A percentile compares a stretch with the other conserved stretches of the same genome.
Conservation (phyloP, 768 basidiomycete species). For the Boletellus emodensis region DNA sequence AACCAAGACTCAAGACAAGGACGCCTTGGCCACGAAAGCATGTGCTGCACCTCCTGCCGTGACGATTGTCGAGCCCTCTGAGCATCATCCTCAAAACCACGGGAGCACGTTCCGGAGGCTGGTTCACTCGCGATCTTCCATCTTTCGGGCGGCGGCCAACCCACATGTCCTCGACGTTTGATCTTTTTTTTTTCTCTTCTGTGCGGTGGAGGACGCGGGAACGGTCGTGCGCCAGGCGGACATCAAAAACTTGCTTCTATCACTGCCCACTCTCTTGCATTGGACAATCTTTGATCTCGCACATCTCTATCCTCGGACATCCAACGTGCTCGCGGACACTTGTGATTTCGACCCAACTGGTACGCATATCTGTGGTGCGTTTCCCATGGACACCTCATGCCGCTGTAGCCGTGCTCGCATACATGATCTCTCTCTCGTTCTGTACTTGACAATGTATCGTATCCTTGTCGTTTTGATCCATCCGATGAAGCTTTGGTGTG, state of each 20-base stretch:
- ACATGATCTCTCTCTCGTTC: slow-evolving; percentile 31
- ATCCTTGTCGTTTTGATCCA: slow-evolving; percentile 24
- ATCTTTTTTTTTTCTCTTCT: slow-evolving; percentile 1
- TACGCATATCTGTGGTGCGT: slow-evolving; percentile 14
- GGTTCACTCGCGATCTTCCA: slow-evolving; percentile 43
- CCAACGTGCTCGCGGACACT: slow-evolving; percentile 23
- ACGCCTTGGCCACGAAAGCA: slow-evolving; percentile 9
- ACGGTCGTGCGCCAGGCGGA: slow-evolving; percentile 14
- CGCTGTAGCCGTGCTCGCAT: slow-evolving; percentile 24
- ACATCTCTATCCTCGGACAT: slow-evolving; percentile 26
- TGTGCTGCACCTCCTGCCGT: slow-evolving; percentile 14
- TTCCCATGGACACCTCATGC: slow-evolving; percentile 22
- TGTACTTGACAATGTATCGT: slow-evolving; percentile 28
- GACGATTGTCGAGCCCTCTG: slow-evolving; percentile 26
- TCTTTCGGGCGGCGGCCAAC: slow-evolving; percentile 34
- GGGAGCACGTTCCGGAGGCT: slow-evolving; percentile 38
- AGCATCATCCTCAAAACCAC: slow-evolving; percentile 23
- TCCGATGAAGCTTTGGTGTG: slow-evolving; percentile 1
- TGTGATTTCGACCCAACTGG: slow-evolving; percentile 5
- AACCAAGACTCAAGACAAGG: slow-evolving; percentile 37
- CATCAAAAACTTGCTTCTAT: slow-evolving; percentile 23
- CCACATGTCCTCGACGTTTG: slow-evolving; percentile 27
- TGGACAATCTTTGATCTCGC: slow-evolving; percentile 19
- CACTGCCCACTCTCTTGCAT: slow-evolving; percentile 14
- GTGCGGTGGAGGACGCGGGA: not conserved